Percentiles rank a stretch among this genome's conserved stretches.
Conservation (phyloP, 805 yeast species). For the Ogataea ganodermae region DNA sequence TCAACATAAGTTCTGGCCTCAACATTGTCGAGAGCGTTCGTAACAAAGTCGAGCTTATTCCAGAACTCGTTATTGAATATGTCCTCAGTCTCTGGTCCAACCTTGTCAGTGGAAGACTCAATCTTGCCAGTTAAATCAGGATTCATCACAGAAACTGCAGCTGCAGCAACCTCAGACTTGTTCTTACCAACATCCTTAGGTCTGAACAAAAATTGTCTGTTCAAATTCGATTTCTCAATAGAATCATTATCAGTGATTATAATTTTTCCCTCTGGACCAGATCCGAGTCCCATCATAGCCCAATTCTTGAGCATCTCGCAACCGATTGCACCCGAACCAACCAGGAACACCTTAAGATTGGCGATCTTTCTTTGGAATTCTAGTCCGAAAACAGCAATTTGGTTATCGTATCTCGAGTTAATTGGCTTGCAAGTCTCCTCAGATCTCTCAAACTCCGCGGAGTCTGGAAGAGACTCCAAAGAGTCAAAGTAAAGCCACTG, state of each 20-base stretch:
- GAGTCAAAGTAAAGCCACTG: slow-evolving; percentile 95
- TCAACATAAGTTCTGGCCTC: slow-evolving; percentile 98
- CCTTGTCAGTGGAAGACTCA: slow-evolving; percentile 77
- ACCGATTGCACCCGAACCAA: slow-evolving; percentile 98
- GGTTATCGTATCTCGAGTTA: slow-evolving; percentile 87
- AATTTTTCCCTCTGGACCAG: slow-evolving; percentile 87
- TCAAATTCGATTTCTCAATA: slow-evolving; percentile 92
- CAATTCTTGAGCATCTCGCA: slow-evolving; percentile 98
- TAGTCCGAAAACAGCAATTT: slow-evolving; percentile 90
- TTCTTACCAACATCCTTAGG: slow-evolving; percentile 90
- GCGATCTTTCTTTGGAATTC: slow-evolving; percentile 72
- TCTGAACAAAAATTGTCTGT: slow-evolving; percentile 94
- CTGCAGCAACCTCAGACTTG: slow-evolving; percentile 88
- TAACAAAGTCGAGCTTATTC: slow-evolving; percentile 81
- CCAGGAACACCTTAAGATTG: slow-evolving; percentile 82
- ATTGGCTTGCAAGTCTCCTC: slow-evolving; percentile 74
- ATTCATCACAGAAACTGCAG: slow-evolving; percentile 83
- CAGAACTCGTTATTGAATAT: slow-evolving; percentile 86
- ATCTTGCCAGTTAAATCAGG: slow-evolving; percentile 80
- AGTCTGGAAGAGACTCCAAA: slow-evolving; percentile 80
- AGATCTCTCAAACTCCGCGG: slow-evolving; percentile 57
- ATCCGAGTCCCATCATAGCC: slow-evolving; percentile 95
- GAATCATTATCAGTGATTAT: slow-evolving; percentile 90
- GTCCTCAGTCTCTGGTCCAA: slow-evolving; percentile 89
- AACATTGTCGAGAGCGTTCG: slow-evolving; percentile 95